Conservation (phyloP, 2,329 filamentous ascomycete species). For the Sporothrix phasma region DNA sequence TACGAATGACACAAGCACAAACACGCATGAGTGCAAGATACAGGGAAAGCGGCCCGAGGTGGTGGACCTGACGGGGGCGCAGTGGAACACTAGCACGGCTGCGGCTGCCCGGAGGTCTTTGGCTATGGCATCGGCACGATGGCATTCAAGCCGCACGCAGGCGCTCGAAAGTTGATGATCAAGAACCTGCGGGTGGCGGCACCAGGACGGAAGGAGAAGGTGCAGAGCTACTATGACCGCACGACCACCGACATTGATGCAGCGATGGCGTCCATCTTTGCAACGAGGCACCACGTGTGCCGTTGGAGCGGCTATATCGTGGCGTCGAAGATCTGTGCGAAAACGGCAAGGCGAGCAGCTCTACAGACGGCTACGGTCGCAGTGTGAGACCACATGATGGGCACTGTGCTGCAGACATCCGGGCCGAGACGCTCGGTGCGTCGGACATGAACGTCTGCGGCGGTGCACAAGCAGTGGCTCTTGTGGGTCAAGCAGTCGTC, state of each 20-base stretch:
- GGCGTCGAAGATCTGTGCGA: slow-evolving; percentile 88
- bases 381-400: slow-evolving; percentile 60
- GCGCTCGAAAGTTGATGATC: slow-evolving; percentile 79
- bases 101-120: not conserved
- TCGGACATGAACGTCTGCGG: slow-evolving; percentile 56
- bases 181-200: slow-evolving; percentile 69
- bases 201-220: slow-evolving; percentile 39
- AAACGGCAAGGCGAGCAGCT: slow-evolving; percentile 58
- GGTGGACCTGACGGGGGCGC: slow-evolving; percentile 36
- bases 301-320: slow-evolving; percentile 82
- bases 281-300: slow-evolving; percentile 51
- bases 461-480: slow-evolving; percentile 53
- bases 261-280: slow-evolving; percentile 66
- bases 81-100: not conserved
- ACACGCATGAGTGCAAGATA: slow-evolving; percentile 25
- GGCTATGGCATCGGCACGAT: slow-evolving; percentile 15
- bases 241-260: slow-evolving; percentile 64
- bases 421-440: slow-evolving; percentile 37
- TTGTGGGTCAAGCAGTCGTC: slow-evolving; percentile 71
- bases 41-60: slow-evolving; percentile 31
- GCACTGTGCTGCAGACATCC: slow-evolving; percentile 46
- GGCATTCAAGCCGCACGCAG: slow-evolving; percentile 61
- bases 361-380: slow-evolving; percentile 53
- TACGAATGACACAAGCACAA: slow-evolving; percentile 11
- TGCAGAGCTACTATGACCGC: slow-evolving; percentile 67